Percentiles rank a stretch among this genome's conserved stretches.
These are phyloP conservation scores for Saururus chinensis DNA, from an alignment of 164 flowering plant species.

Conservation along the genomic window DNA sequence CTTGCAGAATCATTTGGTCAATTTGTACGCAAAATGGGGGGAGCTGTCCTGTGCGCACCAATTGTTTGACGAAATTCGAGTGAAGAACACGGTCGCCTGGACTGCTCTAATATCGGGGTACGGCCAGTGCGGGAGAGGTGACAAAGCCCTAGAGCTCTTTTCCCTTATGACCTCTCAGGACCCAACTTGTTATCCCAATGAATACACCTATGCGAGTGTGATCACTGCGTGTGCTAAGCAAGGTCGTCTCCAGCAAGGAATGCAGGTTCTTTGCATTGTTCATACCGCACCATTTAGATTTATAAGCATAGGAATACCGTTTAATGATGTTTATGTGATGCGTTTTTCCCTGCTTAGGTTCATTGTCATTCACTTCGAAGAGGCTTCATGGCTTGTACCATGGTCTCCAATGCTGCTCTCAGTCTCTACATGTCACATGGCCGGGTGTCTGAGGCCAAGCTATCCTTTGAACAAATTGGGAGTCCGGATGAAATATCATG, in stretches of 20 bases:
- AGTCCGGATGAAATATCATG: slow-evolving; percentile 19
- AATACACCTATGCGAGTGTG: slow-evolving; percentile 41
- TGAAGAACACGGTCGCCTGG: slow-evolving; percentile 49
- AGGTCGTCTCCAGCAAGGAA: slow-evolving; percentile 9
- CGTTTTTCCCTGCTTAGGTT: slow-evolving; percentile 7
- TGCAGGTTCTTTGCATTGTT: slow-evolving; percentile 9
- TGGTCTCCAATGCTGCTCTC: slow-evolving; percentile 16
- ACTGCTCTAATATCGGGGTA: slow-evolving; percentile 44
- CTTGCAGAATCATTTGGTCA: slow-evolving; percentile 49
- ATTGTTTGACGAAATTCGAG: slow-evolving; percentile 41
- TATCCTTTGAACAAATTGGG: slow-evolving; percentile 10
- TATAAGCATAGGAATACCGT: background rate
- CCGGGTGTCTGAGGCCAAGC: slow-evolving; percentile 9
- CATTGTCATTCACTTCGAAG: slow-evolving; percentile 13
- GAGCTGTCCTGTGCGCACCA: slow-evolving; percentile 26
- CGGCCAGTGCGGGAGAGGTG: slow-evolving; percentile 44
- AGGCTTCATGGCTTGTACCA: slow-evolving; percentile 9
- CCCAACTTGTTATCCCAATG: slow-evolving; percentile 39
- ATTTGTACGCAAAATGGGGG: slow-evolving; percentile 60
- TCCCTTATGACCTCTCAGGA: background rate
- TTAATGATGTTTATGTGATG: background rate
- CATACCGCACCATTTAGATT: background rate
- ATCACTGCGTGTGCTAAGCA: slow-evolving; percentile 42
- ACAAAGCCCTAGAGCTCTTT: slow-evolving; percentile 34
- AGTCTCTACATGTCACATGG: slow-evolving; percentile 14